Percentiles rank a stretch among this genome's conserved stretches.
Conservation (phyloP, 2,329 filamentous ascomycete genomes). For the Diplodia intermedia region DNA sequence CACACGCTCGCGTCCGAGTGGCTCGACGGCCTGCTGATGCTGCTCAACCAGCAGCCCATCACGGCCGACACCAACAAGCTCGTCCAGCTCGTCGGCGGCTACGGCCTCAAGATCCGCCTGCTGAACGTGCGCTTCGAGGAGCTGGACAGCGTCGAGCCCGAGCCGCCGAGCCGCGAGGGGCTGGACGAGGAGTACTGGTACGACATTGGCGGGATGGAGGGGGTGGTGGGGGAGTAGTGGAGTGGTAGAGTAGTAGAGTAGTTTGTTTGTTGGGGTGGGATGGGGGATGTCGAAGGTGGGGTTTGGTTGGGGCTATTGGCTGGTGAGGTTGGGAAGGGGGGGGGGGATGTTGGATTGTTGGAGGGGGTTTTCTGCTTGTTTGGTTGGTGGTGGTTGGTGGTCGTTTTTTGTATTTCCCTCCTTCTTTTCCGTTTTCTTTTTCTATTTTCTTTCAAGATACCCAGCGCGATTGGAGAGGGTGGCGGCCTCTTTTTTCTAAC, state of each 20-base stretch:
- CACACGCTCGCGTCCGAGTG: conserved; percentile 91
- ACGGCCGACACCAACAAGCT: conserved; percentile 95
- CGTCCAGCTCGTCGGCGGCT: conserved; percentile 83
- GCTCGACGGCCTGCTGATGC: conserved; percentile 93
- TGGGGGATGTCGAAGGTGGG: no score
- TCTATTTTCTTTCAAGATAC: background rate
- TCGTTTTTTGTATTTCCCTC: background rate
- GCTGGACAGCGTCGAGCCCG: conserved; percentile 67
- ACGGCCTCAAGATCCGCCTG: conserved; percentile 89
- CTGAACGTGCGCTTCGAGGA: conserved; percentile 92
- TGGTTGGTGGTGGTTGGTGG: background rate
- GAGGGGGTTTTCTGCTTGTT: background rate
- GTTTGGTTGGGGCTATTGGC: background rate
- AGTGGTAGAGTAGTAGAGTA: no score
- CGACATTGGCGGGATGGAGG: conserved; percentile 59
- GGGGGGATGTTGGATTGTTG: background rate
- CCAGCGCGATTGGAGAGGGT: conserved; percentile 11
- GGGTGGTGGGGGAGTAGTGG: background rate
- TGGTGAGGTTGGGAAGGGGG: no score
- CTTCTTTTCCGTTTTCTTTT: background rate
- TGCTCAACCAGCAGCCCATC: conserved; percentile 93
- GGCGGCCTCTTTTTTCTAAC: background rate
- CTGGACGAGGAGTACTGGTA: conserved; percentile 95
- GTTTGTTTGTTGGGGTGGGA: background rate
- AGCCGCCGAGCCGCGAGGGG: conserved; percentile 81